Percentiles rank a stretch among this genome's conserved stretches.
These are phyloP conservation scores for Fraxinus angustifolia DNA, from an alignment of 305 asterid genomes.

Conservation along the genomic window DNA sequence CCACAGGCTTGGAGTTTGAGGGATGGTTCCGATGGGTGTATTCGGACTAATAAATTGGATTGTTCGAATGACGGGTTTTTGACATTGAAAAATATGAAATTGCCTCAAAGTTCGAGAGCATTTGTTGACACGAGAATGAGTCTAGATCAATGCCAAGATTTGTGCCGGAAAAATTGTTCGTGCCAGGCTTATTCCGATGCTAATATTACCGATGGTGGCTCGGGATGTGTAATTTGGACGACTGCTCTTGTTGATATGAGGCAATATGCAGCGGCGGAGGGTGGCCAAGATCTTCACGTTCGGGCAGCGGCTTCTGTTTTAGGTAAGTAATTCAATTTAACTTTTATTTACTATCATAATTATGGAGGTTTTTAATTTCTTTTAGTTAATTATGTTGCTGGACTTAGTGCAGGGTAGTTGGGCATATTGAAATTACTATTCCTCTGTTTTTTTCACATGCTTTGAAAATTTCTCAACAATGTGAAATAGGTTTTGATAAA, in stretches of 20 bases:
- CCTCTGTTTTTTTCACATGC: neutral
- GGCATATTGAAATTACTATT: neutral
- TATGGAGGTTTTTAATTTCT: neutral
- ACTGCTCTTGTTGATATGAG: slow-evolving; percentile 65
- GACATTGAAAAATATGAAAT: slow-evolving; percentile 45
- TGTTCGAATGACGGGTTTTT: slow-evolving; percentile 56
- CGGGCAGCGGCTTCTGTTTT: slow-evolving; percentile 59
- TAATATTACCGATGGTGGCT: slow-evolving; percentile 46
- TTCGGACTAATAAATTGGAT: slow-evolving; percentile 36
- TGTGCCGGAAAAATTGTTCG: slow-evolving; percentile 62
- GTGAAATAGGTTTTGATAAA: too few relatives aligned
- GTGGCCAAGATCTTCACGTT: slow-evolving; percentile 67
- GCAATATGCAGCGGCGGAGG: slow-evolving; percentile 69
- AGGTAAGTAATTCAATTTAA: slow-evolving; percentile 41
- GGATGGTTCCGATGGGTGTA: slow-evolving; percentile 80
- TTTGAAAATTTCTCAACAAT: neutral
- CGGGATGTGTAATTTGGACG: slow-evolving; percentile 76
- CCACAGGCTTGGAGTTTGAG: slow-evolving; percentile 63
- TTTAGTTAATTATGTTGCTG: neutral
- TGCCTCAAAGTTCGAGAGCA: slow-evolving; percentile 65
- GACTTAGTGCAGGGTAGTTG: neutral
- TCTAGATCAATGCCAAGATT: slow-evolving; percentile 38
- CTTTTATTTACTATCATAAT: neutral
- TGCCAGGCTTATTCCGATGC: slow-evolving; percentile 60
- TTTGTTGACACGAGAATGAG: slow-evolving; percentile 43